Conservation (phyloP, 495 filamentous ascomycete genomes). For the Elaphomyces granulatus region DNA sequence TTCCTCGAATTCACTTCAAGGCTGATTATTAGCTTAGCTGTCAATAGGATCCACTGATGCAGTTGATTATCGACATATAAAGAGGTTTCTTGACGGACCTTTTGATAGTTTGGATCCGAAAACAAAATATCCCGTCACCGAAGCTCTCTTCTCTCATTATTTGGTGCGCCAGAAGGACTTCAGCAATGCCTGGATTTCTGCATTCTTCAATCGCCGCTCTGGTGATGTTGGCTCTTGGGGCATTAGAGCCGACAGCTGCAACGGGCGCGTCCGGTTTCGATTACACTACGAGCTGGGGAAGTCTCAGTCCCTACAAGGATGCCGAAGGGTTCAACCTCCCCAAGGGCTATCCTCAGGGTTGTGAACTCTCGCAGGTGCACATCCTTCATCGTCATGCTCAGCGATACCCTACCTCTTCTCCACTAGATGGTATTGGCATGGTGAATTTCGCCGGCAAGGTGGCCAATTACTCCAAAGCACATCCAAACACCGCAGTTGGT, state of each 20-base stretch:
- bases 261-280: slow-evolving; percentile 23
- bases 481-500: slow-evolving; percentile 19
- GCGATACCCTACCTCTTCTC: slow-evolving; percentile 28
- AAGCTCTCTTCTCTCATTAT: no score
- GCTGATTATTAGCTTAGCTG: no score
- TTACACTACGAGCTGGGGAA: slow-evolving; percentile 28
- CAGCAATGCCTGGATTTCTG: no score
- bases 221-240: no score
- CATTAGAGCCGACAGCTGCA: slow-evolving; percentile 20
- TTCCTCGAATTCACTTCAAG: no score
- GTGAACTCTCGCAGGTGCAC: slow-evolving; percentile 39
- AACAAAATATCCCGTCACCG: no score
- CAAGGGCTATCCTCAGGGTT: slow-evolving; percentile 35
- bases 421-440: slow-evolving; percentile 32
- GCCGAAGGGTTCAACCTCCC: slow-evolving; percentile 28
- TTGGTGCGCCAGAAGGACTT: no score
- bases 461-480: slow-evolving; percentile 26
- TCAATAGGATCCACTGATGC: no score
- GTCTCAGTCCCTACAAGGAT: slow-evolving; percentile 34
- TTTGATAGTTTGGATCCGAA: no score
- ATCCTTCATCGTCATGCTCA: slow-evolving; percentile 39
- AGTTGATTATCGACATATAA: no score
- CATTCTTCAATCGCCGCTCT: no score
- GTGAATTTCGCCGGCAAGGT: slow-evolving; percentile 32
- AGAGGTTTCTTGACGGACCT: no score